Conservation (phyloP, 306 rosid species). For the Vigna reflexopilosa region DNA sequence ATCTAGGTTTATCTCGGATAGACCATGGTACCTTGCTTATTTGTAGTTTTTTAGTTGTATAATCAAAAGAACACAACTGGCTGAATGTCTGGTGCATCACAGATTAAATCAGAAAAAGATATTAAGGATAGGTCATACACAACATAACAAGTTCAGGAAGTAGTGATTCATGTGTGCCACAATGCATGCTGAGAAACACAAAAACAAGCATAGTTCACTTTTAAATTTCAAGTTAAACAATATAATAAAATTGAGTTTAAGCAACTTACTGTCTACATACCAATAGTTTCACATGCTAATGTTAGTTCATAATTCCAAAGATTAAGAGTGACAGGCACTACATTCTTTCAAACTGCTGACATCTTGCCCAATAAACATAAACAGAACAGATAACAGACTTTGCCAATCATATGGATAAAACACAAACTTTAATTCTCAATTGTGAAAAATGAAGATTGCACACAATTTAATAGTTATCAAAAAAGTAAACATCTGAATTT, state of each 20-base stretch:
- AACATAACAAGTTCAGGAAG: conserved; percentile 28
- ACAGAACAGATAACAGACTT: conserved; percentile 5
- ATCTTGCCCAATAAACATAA: conserved; percentile 20
- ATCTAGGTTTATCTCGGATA: conserved; percentile 85
- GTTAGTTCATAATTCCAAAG: conserved; percentile 23
- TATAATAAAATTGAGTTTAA: conserved; percentile 7
- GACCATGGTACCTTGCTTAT: conserved; percentile 86
- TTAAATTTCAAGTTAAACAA: conserved; percentile 6
- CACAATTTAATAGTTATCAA: not conserved
- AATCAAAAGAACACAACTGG: conserved; percentile 87
- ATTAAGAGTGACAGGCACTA: conserved; percentile 32
- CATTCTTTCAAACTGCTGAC: conserved; percentile 19
- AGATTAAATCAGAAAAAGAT: conserved; percentile 31
- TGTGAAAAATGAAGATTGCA: not conserved
- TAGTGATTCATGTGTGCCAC: conserved; percentile 2
- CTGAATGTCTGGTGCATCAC: conserved; percentile 84
- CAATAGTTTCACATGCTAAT: conserved; percentile 14
- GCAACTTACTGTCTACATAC: not conserved
- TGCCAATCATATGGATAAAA: not conserved
- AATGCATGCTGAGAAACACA: conserved; percentile 23
- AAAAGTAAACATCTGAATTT: conserved; percentile 7
- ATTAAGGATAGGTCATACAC: conserved; percentile 27
- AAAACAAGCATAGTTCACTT: conserved; percentile 27
- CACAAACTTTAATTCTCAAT: not conserved
- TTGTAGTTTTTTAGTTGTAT: conserved; percentile 67